Conservation (phyloP, 306 rosid species). For the Medicago ruthenica region DNA sequence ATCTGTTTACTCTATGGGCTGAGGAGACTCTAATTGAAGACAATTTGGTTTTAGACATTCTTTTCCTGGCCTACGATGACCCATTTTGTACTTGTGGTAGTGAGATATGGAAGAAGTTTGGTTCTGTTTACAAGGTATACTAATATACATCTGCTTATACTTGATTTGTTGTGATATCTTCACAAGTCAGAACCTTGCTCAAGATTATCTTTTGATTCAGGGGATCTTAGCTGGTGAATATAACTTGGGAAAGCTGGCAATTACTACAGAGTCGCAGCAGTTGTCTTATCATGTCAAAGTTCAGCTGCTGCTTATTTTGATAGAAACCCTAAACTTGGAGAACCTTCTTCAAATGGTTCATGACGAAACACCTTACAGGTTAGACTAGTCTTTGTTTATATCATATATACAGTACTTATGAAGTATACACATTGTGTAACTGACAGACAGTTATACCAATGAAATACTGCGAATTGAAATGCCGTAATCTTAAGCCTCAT, state of each 20-base stretch:
- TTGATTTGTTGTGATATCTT: constrained; percentile 31
- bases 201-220: constrained; percentile 53
- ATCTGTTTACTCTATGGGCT: constrained; percentile 89
- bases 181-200: constrained; percentile 39
- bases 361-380: constrained; percentile 91
- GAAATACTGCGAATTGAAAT: constrained; percentile 24
- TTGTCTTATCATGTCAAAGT: constrained; percentile 74
- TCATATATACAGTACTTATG: constrained; percentile 9
- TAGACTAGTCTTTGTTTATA: constrained; percentile 41
- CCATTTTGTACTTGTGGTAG: constrained; percentile 76
- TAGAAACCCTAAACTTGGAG: constrained; percentile 88
- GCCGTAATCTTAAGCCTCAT: constrained; percentile 30
- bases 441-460: constrained; percentile 27
- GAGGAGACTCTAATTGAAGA: constrained; percentile 95
- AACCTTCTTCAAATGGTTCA: constrained; percentile 94
- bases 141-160: constrained; percentile 27
- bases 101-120: constrained; percentile 74
- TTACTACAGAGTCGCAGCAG: constrained; percentile 68
- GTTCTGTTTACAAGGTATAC: constrained; percentile 75
- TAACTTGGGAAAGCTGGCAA: constrained; percentile 76
- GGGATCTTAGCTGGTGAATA: constrained; percentile 76
- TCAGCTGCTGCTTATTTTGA: constrained; percentile 78
- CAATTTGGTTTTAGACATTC: constrained; percentile 85
- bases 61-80: constrained; percentile 83
- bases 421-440: constrained; percentile 22